Conservation (phyloP, 2,329 filamentous ascomycete species). For the Ceratocystis ficicola region DNA sequence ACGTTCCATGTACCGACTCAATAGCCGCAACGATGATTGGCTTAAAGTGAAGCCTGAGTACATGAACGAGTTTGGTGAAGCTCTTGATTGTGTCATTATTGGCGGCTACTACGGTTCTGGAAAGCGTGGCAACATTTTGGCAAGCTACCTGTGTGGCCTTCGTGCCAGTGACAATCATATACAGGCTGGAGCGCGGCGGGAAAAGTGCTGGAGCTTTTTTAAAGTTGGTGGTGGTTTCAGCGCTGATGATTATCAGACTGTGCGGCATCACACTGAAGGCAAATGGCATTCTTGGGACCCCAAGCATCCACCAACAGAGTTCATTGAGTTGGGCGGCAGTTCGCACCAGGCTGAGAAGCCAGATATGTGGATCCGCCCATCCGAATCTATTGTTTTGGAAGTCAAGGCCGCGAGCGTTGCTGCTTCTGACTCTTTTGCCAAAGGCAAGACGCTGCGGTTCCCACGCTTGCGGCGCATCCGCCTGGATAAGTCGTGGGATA, state of each 20-base stretch:
- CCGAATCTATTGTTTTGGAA: slow-evolving; percentile 73
- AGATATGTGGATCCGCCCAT: slow-evolving; percentile 85
- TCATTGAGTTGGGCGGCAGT: slow-evolving; percentile 66
- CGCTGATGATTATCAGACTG: slow-evolving; percentile 69
- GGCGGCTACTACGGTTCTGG: slow-evolving; percentile 91
- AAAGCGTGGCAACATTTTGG: slow-evolving; percentile 65
- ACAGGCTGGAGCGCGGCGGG: slow-evolving; percentile 45
- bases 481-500: slow-evolving; percentile 73
- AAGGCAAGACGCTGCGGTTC: slow-evolving; percentile 70
- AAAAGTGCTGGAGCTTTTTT: slow-evolving; percentile 88
- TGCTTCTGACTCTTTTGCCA: slow-evolving; percentile 64
- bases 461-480: slow-evolving; percentile 75
- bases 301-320: slow-evolving; percentile 61
- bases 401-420: slow-evolving; percentile 77
- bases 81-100: slow-evolving; percentile 76
- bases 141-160: slow-evolving; percentile 83
- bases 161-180: slow-evolving; percentile 59
- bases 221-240: slow-evolving; percentile 93
- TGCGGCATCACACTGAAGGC: slow-evolving; percentile 72
- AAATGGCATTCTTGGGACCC: slow-evolving; percentile 80
- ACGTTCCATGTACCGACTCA: slow-evolving; percentile 70
- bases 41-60: slow-evolving; percentile 98
- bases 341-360: slow-evolving; percentile 58
- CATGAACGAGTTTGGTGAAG: slow-evolving; percentile 92
- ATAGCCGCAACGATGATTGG: slow-evolving; percentile 90